Conservation (phyloP, 2,329 filamentous ascomycete species). For the Aureobasidium sp. region DNA sequence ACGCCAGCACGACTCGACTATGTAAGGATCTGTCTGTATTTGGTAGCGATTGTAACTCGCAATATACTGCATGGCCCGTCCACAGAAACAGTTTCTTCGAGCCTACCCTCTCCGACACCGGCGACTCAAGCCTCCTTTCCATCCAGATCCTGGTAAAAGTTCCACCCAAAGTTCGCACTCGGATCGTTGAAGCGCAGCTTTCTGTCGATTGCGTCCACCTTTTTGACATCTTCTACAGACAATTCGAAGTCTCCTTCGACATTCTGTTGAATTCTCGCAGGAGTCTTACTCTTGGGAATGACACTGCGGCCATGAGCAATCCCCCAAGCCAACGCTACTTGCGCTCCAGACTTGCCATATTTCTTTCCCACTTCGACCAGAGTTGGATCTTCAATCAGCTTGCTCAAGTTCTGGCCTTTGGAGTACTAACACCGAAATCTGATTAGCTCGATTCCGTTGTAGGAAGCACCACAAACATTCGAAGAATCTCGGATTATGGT, state of each 20-base stretch:
- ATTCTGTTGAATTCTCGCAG: slow-evolving; percentile 27
- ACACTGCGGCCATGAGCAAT: slow-evolving; percentile 44
- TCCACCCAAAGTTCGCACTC: slow-evolving; percentile 46
- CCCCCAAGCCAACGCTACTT: slow-evolving; percentile 49
- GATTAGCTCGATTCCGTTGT: background rate
- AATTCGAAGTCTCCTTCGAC: slow-evolving; percentile 49
- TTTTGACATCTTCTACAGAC: slow-evolving; percentile 47
- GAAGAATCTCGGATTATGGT: too few relatives aligned
- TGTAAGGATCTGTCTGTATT: background rate
- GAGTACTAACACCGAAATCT: slow-evolving; percentile 27
- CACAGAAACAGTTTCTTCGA: background rate
- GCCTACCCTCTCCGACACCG: background rate
- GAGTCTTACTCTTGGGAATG: slow-evolving; percentile 46
- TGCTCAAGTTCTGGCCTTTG: slow-evolving; percentile 35
- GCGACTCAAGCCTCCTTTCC: slow-evolving; percentile 36
- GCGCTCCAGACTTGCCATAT: slow-evolving; percentile 43
- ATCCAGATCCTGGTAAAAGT: slow-evolving; percentile 52
- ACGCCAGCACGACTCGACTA: background rate
- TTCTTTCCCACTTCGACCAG: slow-evolving; percentile 45
- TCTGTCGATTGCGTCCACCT: slow-evolving; percentile 49
- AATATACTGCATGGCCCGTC: background rate
- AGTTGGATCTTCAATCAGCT: slow-evolving; percentile 45
- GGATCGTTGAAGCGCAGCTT: slow-evolving; percentile 57
- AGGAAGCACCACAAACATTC: background rate
- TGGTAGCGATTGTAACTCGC: background rate